Evolutionary conservation across 2,329 filamentous ascomycete species (phyloP).

Genomic region (Bertia moriformis): DNA sequence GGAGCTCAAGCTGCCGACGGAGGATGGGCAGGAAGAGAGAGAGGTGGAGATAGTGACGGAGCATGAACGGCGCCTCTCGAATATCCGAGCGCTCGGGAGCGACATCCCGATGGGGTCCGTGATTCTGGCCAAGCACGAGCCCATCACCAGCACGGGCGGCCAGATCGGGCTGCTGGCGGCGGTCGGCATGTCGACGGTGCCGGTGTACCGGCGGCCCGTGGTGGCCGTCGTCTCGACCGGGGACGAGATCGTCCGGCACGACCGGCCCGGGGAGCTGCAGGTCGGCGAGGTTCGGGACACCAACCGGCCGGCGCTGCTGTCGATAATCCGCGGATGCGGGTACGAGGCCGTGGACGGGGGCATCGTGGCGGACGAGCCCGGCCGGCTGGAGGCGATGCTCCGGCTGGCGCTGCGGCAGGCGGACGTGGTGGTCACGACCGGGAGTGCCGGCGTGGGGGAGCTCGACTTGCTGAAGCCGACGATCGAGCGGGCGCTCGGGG

Average conservation of each 20-base stretch:
- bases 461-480: slow-evolving; percentile 92
- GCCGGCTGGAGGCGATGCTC: slow-evolving; percentile 62
- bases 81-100: slow-evolving; percentile 80
- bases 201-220: slow-evolving; percentile 60
- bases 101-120: slow-evolving; percentile 58
- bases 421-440: slow-evolving; percentile 79
- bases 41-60: slow-evolving; percentile 76
- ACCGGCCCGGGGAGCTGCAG: slow-evolving; percentile 43
- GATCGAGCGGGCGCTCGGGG: slow-evolving; percentile 75
- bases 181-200: slow-evolving; percentile 59
- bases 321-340: slow-evolving; percentile 59
- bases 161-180: slow-evolving; percentile 83
- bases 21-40: slow-evolving; percentile 71
- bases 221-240: slow-evolving; percentile 85
- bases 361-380: slow-evolving; percentile 63
- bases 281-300: slow-evolving; percentile 85
- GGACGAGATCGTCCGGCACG: slow-evolving; percentile 76
- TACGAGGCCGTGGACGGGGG: slow-evolving; percentile 74
- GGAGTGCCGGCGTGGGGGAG: slow-evolving; percentile 95
- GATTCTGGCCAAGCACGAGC: slow-evolving; percentile 64
- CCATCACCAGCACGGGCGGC: slow-evolving; percentile 74
- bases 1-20: slow-evolving; percentile 56
- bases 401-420: slow-evolving; percentile 59
- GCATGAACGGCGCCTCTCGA: slow-evolving; percentile 64
- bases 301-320: slow-evolving; percentile 76